These are phyloP conservation scores for Aspergillus amoenus DNA, from an alignment of 2,329 filamentous ascomycete genomes.

Conservation along the genomic window DNA sequence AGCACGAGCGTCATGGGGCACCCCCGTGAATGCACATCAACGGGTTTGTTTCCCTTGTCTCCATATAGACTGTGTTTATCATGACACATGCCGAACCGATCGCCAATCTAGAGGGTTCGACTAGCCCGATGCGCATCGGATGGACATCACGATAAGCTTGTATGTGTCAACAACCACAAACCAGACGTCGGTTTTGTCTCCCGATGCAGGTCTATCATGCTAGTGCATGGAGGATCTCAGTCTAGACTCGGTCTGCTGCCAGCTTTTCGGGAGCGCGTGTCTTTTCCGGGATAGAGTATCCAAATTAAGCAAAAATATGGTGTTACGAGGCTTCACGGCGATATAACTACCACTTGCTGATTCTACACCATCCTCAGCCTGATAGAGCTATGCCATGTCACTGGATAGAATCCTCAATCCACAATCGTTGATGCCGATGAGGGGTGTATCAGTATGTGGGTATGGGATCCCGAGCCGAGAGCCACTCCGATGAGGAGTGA, in stretches of 20 bases:
- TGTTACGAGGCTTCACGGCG: too few species aligned
- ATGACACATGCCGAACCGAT: not conserved
- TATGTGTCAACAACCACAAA: not conserved
- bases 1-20: too few species aligned
- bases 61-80: not conserved
- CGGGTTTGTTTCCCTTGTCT: not conserved
- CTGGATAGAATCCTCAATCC: too few species aligned
- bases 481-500: too few species aligned
- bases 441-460: too few species aligned
- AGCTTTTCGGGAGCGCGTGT: not conserved
- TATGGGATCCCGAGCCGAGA: too few species aligned
- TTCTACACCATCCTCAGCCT: too few species aligned
- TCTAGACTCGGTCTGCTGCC: not conserved
- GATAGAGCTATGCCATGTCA: too few species aligned
- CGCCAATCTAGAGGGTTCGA: not conserved
- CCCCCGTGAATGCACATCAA: too few species aligned
- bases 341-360: too few species aligned
- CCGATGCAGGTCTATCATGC: not conserved
- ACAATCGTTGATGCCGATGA: too few species aligned
- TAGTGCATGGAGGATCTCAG: not conserved
- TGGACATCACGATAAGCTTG: not conserved
- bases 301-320: not conserved
- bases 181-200: not conserved
- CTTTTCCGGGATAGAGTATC: not conserved
- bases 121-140: not conserved